phyloP scores from a whole-genome alignment of 176 grass and related monocot species.

The Alopecurus myosuroides region DNA sequence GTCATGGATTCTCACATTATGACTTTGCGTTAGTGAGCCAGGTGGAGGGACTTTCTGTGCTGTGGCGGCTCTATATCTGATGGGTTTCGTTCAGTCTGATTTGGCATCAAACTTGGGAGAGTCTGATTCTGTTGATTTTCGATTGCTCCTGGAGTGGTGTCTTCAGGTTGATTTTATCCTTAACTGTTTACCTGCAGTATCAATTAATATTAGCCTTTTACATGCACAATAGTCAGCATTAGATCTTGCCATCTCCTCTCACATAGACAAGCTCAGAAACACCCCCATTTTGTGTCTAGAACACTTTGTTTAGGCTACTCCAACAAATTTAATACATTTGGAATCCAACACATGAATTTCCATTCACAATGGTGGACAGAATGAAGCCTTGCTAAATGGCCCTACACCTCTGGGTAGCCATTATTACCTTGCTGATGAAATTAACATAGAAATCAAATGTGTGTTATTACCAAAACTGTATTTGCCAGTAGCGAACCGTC shows the following conservation, averaged over 20 bases:
- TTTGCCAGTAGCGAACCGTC: not conserved
- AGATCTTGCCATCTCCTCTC: not conserved
- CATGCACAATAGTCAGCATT: not conserved
- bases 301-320: too few relatives aligned
- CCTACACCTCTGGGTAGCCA: too few relatives aligned
- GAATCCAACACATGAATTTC: too few relatives aligned
- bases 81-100: conserved; percentile 70
- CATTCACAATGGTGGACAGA: too few relatives aligned
- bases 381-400: too few relatives aligned
- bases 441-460: not conserved
- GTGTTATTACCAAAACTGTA: too few relatives aligned
- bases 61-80: conserved; percentile 77
- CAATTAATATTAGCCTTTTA: not conserved
- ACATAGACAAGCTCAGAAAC: not conserved
- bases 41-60: conserved; percentile 94
- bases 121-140: conserved; percentile 31
- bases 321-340: too few relatives aligned
- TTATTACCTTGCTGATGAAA: not conserved
- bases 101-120: conserved; percentile 38
- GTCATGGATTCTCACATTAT: conserved; percentile 28
- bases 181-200: not conserved
- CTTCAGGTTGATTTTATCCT: conserved; percentile 48
- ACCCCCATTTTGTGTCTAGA: not conserved
- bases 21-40: conserved; percentile 65
- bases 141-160: conserved; percentile 80